Evolutionary conservation across 371 early-diverging fungal genomes (phyloP).

Genomic region (Mortierella sp.): DNA sequence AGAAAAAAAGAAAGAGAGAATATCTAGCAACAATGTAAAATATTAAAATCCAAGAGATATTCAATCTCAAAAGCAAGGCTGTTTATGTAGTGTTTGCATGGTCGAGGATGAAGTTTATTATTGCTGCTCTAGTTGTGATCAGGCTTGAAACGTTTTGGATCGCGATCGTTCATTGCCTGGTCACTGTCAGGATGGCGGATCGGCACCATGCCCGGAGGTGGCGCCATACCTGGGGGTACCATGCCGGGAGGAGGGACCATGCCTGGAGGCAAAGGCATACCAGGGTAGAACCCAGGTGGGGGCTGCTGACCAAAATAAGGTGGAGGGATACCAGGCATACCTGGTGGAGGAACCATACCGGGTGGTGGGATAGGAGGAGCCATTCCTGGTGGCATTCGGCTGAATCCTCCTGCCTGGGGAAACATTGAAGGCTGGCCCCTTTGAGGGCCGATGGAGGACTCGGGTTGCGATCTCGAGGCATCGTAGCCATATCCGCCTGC

Average conservation of each 20-base stretch:
- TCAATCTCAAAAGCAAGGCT: too few relatives aligned
- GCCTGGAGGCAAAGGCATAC: constrained; percentile 38
- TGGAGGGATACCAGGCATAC: constrained; percentile 34
- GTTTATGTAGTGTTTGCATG: too few relatives aligned
- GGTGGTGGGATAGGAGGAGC: constrained; percentile 48
- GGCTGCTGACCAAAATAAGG: constrained; percentile 34
- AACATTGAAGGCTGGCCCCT: constrained; percentile 31
- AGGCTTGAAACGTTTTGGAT: constrained; percentile 38
- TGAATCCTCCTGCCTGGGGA: constrained; percentile 50
- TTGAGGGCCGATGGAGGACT: constrained; percentile 43
- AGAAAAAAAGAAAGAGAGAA: too few relatives aligned
- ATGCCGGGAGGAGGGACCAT: constrained; percentile 42
- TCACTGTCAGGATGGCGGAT: constrained; percentile 48
- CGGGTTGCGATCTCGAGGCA: constrained; percentile 19
- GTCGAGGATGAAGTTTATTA: too few relatives aligned
- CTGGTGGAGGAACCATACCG: constrained; percentile 54
- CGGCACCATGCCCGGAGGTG: constrained; percentile 26
- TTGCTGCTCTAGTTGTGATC: constrained; percentile 17
- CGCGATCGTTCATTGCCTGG: constrained; percentile 21
- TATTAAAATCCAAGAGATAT: too few relatives aligned
- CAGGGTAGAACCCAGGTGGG: constrained; percentile 45
- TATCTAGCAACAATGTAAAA: too few relatives aligned
- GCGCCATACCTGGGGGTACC: constrained; percentile 19
- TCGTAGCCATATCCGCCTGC: constrained; percentile 46
- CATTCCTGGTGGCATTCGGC: constrained; percentile 45